A percentile compares a stretch with the other conserved stretches of the same genome.
phyloP scores from a whole-genome alignment of 2,329 filamentous ascomycete genomes.

The Ceratocystiopsis minuta region DNA sequence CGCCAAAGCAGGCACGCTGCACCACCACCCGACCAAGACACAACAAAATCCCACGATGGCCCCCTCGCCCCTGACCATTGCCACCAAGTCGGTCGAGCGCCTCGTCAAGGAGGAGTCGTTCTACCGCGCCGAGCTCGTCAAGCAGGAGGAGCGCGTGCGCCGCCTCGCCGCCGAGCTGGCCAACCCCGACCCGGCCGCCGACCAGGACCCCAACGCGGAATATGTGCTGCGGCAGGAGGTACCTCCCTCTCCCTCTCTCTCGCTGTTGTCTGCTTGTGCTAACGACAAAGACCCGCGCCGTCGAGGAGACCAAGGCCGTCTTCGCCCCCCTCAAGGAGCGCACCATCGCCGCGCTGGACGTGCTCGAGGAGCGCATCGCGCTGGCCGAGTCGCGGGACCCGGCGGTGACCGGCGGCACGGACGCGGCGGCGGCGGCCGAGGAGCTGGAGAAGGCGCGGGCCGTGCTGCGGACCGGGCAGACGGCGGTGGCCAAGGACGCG shows the following conservation, averaged over 20 bases:
- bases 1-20: too few relatives aligned
- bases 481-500: constrained; percentile 13
- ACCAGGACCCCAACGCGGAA: constrained; percentile 55
- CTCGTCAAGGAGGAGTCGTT: constrained; percentile 81
- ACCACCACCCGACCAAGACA: background rate
- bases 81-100: constrained; percentile 60
- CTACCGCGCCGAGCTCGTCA: constrained; percentile 70
- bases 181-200: constrained; percentile 20
- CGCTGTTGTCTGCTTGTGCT: background rate
- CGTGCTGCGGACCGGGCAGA: constrained; percentile 31
- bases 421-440: constrained; percentile 19
- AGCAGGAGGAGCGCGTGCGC: constrained; percentile 55
- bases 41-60: constrained; percentile 18
- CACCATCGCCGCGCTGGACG: constrained; percentile 52
- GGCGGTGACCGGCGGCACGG: constrained; percentile 9
- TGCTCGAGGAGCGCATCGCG: constrained; percentile 61
- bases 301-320: constrained; percentile 76
- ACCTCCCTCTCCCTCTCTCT: constrained; percentile 11
- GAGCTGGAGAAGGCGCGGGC: constrained; percentile 39
- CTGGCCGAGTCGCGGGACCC: constrained; percentile 27
- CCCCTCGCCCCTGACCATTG: constrained; percentile 59
- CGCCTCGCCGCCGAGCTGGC: constrained; percentile 45
- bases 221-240: constrained; percentile 81
- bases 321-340: constrained; percentile 55
- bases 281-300: constrained; percentile 65